These are phyloP conservation scores for Fusarium sp. DNA, from an alignment of 2,329 filamentous ascomycete genomes.

Conservation along the genomic window DNA sequence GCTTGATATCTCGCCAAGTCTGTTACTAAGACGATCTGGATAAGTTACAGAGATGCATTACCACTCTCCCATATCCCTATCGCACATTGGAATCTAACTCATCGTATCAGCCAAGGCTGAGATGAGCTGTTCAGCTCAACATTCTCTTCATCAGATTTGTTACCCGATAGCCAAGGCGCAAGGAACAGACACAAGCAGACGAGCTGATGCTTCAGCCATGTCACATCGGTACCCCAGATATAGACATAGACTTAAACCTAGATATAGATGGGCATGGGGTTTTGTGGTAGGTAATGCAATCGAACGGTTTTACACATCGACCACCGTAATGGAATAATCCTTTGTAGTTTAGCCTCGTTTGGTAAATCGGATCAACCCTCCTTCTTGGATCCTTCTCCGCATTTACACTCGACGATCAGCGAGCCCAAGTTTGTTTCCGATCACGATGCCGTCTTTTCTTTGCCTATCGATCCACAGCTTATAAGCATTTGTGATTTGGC, in stretches of 20 bases:
- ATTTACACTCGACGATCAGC: conserved; percentile 31
- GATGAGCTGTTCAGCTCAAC: conserved; percentile 9
- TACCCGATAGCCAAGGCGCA: conserved; percentile 13
- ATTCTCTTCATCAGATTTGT: conserved; percentile 8
- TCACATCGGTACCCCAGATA: conserved; percentile 18
- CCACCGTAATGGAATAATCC: conserved; percentile 37
- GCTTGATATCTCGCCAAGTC: conserved; percentile 26
- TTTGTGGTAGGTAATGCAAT: conserved; percentile 40
- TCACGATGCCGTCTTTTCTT: conserved; percentile 21
- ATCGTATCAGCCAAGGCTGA: conserved; percentile 8
- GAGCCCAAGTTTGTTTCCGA: conserved; percentile 23
- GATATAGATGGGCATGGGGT: conserved; percentile 9
- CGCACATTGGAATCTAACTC: background rate
- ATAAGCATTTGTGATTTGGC: background rate
- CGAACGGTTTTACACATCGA: conserved; percentile 39
- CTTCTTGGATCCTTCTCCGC: conserved; percentile 28
- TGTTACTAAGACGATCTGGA: conserved; percentile 22
- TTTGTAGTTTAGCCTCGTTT: conserved; percentile 10
- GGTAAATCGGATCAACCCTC: conserved; percentile 17
- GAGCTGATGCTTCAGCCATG: conserved; percentile 37
- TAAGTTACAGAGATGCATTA: conserved; percentile 26
- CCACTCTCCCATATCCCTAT: background rate
- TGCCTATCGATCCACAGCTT: conserved; percentile 4
- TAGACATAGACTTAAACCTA: conserved; percentile 9
- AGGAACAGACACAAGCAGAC: background rate